phyloP scores from a whole-genome alignment of 2,329 filamentous ascomycete species.

The Exophiala phaeomuriformis region DNA sequence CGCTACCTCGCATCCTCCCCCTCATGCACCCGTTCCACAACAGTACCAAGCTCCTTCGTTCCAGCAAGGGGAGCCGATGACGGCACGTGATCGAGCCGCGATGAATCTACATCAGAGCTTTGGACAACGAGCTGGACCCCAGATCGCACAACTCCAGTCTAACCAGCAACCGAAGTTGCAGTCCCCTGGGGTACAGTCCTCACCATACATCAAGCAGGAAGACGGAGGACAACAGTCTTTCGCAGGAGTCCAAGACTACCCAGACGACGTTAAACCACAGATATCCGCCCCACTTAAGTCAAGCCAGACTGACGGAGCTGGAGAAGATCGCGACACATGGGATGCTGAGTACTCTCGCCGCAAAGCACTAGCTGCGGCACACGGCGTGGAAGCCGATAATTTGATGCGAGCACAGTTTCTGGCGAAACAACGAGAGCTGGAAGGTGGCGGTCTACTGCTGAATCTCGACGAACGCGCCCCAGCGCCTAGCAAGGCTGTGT shows the following conservation, averaged over 20 bases:
- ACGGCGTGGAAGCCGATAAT: constrained; percentile 34
- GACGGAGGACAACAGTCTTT: constrained; percentile 5
- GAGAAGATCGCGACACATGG: constrained; percentile 52
- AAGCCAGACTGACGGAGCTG: constrained; percentile 69
- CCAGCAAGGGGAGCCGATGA: constrained; percentile 27
- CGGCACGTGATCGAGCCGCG: constrained; percentile 27
- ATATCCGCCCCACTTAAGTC: constrained; percentile 37
- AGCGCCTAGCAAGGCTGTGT: constrained; percentile 32
- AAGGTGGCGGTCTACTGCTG: constrained; percentile 42
- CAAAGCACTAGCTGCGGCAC: constrained; percentile 34
- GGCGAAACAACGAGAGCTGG: constrained; percentile 36
- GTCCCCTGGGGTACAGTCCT: constrained; percentile 40
- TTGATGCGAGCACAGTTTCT: constrained; percentile 39
- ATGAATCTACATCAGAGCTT: constrained; percentile 25
- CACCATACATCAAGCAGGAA: constrained; percentile 26
- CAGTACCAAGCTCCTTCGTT: constrained; percentile 30
- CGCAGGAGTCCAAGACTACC: constrained; percentile 16
- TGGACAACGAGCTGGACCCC: constrained; percentile 26
- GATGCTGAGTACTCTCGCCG: constrained; percentile 40
- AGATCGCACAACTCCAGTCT: constrained; percentile 29
- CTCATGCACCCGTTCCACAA: constrained; percentile 11
- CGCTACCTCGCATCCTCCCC: constrained; percentile 11
- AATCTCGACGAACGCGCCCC: constrained; percentile 36
- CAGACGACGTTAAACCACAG: constrained; percentile 6
- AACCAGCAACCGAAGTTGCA: constrained; percentile 30